Evolutionary conservation across 2,329 filamentous ascomycete species (phyloP).

Genomic region (Amauroascus niger): DNA sequence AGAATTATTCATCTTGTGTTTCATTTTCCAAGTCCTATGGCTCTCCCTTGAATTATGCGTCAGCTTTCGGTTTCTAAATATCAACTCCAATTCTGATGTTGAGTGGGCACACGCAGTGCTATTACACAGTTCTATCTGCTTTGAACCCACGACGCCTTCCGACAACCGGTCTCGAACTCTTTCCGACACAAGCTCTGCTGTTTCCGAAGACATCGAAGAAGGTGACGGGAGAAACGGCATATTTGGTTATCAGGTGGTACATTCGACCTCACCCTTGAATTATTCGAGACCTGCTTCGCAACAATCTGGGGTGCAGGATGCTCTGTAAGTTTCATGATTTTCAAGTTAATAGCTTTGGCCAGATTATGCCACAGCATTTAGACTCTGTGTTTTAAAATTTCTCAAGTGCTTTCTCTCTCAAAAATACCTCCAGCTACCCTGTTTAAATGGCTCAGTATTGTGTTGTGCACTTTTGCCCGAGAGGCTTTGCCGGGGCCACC

Average conservation of each 20-base stretch:
- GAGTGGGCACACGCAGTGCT: constrained; percentile 24
- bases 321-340: constrained; percentile 45
- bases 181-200: constrained; percentile 28
- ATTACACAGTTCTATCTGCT: constrained; percentile 29
- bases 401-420: not conserved
- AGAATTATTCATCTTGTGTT: not conserved
- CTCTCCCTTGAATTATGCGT: constrained; percentile 1
- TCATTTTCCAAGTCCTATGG: not conserved
- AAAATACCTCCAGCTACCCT: not conserved
- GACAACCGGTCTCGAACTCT: constrained; percentile 34
- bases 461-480: not conserved
- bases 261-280: constrained; percentile 38
- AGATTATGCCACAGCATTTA: not conserved
- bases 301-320: constrained; percentile 44
- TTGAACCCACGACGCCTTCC: constrained; percentile 33
- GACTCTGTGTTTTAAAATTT: too few species aligned
- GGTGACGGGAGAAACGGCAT: constrained; percentile 43
- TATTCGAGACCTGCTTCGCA: constrained; percentile 45
- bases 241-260: constrained; percentile 34
- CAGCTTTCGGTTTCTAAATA: not conserved
- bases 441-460: not conserved
- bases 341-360: constrained; percentile 29
- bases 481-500: not conserved
- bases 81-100: constrained; percentile 20
- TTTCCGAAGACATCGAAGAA: constrained; percentile 38